A percentile compares a stretch with the other conserved stretches of the same genome.
These are phyloP conservation scores for Tillandsia leiboldiana DNA, from an alignment of 176 grass and related monocot genomes.

Conservation along the genomic window DNA sequence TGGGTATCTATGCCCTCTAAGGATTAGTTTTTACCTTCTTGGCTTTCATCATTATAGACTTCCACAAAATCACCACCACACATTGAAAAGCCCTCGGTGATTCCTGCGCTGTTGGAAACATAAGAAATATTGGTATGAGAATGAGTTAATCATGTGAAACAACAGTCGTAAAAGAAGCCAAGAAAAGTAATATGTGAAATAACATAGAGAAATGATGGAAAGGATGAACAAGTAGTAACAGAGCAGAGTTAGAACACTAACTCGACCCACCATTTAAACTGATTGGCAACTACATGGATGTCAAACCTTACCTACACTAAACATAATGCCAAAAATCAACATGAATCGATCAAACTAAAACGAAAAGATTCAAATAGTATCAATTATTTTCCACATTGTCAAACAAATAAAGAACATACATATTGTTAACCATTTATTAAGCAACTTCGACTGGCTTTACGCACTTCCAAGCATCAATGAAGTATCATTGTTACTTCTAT, in stretches of 20 bases:
- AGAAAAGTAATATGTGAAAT: neutral
- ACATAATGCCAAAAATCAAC: constrained; percentile 21
- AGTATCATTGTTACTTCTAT: too few species aligned
- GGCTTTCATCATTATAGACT: constrained; percentile 81
- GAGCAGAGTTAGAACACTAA: neutral
- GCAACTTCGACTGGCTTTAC: too few species aligned
- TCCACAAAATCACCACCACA: constrained; percentile 98
- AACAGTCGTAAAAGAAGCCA: neutral
- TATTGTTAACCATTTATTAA: neutral
- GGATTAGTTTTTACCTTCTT: constrained; percentile 57
- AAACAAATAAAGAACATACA: neutral
- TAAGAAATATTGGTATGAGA: neutral
- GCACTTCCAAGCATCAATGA: too few species aligned
- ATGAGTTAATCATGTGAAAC: constrained; percentile 15
- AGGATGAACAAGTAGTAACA: neutral
- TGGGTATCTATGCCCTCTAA: constrained; percentile 1
- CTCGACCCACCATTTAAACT: neutral
- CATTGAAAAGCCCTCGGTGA: constrained; percentile 98
- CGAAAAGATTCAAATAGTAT: neutral
- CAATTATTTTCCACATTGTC: neutral
- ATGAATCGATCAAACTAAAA: neutral
- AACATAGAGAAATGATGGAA: neutral
- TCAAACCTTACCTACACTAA: constrained; percentile 22
- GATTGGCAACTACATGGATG: neutral
- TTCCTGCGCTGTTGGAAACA: constrained; percentile 51